Percentiles rank a stretch among this genome's conserved stretches.
phyloP scores from a whole-genome alignment of 495 filamentous ascomycete species.

The Cercophora sp. region DNA sequence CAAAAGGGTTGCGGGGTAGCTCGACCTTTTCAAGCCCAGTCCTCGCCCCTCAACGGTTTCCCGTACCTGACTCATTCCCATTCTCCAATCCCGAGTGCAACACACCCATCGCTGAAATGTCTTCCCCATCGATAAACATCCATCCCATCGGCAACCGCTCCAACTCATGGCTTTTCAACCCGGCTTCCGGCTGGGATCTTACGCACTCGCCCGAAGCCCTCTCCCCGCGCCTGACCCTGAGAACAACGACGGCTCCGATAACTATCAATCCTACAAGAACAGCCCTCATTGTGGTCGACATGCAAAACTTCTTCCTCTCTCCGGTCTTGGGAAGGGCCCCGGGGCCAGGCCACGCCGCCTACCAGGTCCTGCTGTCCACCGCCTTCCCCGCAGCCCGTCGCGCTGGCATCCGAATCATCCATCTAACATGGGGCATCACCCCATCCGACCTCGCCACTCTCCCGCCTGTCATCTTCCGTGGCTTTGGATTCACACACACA shows the following conservation, averaged over 20 bases:
- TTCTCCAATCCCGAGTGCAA: too few species aligned
- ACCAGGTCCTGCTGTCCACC: neutral
- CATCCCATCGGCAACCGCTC: neutral
- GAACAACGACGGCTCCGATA: neutral
- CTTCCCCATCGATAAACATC: too few species aligned
- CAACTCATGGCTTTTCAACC: constrained; percentile 9
- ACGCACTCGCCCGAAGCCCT: neutral
- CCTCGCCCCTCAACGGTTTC: too few species aligned
- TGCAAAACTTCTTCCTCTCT: constrained; percentile 12
- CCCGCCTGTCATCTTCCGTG: neutral
- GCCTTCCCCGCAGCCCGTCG: constrained; percentile 2
- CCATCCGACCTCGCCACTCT: neutral
- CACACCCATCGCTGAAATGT: too few species aligned
- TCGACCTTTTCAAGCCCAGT: too few species aligned
- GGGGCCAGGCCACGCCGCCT: neutral
- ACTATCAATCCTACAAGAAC: neutral
- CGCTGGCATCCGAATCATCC: constrained; percentile 1
- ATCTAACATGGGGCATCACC: constrained; percentile 1
- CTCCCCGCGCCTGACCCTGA: constrained; percentile 1
- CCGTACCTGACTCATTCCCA: too few species aligned
- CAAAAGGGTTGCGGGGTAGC: too few species aligned
- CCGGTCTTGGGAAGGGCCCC: neutral
- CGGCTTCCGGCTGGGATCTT: neutral
- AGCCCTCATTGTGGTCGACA: constrained; percentile 6
- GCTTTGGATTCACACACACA: neutral